Evolutionary conservation across 2,329 filamentous ascomycete genomes (phyloP).

Genomic region (Sodiomyces alkalinus): DNA sequence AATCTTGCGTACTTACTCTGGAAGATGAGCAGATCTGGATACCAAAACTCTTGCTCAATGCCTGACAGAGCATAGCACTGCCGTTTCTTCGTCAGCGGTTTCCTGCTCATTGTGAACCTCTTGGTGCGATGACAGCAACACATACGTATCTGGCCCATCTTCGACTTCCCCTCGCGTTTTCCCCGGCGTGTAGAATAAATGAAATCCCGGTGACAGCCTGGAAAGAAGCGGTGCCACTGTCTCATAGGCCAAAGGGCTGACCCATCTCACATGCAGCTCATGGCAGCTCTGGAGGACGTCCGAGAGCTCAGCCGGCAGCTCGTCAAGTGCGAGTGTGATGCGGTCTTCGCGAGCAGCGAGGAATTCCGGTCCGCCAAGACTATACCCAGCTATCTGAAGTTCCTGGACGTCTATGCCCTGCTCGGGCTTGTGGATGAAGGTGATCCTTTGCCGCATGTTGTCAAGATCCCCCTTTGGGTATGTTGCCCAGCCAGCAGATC

Average conservation of each 20-base stretch:
- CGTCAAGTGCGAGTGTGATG: conserved; percentile 55
- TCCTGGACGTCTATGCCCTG: conserved; percentile 47
- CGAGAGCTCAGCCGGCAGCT: conserved; percentile 55
- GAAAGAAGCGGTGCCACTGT: conserved; percentile 57
- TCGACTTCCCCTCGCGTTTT: no score
- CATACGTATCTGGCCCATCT: no score
- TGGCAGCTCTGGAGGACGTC: conserved; percentile 46
- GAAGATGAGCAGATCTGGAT: no score
- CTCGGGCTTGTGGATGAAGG: conserved; percentile 57
- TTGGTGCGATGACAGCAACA: no score
- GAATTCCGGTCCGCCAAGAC: conserved; percentile 40
- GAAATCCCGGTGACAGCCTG: conserved; percentile 63
- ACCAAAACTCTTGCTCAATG: no score
- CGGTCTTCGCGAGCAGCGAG: conserved; percentile 64
- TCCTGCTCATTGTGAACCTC: no score
- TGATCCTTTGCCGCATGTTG: conserved; percentile 62
- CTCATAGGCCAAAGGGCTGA: conserved; percentile 40
- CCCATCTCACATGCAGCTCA: conserved; percentile 70
- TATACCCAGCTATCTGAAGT: conserved; percentile 39
- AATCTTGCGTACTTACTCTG: no score
- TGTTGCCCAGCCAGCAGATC: no score
- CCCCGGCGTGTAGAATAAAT: conserved; percentile 58
- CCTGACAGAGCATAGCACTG: no score
- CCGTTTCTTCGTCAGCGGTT: no score
- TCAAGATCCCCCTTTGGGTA: no score